phyloP scores from a whole-genome alignment of 1,139 yeast genomes.

The Tardiomyces digboiensis region DNA sequence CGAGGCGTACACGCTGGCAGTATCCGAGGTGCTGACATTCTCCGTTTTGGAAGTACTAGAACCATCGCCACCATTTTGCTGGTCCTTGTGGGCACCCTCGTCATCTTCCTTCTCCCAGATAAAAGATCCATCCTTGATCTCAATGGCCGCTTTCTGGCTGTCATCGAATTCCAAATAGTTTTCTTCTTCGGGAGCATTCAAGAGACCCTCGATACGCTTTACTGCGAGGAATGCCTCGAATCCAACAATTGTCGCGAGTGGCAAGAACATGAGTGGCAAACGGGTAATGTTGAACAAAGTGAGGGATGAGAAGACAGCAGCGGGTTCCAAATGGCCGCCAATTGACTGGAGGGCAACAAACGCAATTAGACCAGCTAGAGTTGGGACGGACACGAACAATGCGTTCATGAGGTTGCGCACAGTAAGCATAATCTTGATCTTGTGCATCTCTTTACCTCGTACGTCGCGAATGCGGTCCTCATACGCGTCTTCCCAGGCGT shows the following conservation, averaged over 20 bases:
- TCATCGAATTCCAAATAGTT: constrained; percentile 25
- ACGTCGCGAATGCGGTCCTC: constrained; percentile 35
- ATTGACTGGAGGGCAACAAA: constrained; percentile 60
- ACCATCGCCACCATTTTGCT: no score
- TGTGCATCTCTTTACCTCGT: constrained; percentile 35
- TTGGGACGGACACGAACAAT: constrained; percentile 52
- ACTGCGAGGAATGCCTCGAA: constrained; percentile 64
- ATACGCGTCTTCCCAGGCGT: constrained; percentile 67
- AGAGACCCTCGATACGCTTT: constrained; percentile 45
- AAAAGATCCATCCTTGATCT: constrained; percentile 45
- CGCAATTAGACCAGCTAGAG: constrained; percentile 60
- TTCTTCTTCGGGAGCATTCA: constrained; percentile 34
- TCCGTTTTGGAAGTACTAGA: no score
- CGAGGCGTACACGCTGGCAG: neutral
- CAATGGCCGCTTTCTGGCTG: constrained; percentile 33
- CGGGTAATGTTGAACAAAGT: constrained; percentile 65
- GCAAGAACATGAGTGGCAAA: constrained; percentile 57
- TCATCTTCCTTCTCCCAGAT: constrained; percentile 48
- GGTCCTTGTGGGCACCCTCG: constrained; percentile 15
- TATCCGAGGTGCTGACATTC: neutral
- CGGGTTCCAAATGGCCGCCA: constrained; percentile 45
- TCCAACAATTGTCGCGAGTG: constrained; percentile 46
- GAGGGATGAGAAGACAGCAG: constrained; percentile 70
- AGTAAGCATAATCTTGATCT: constrained; percentile 23
- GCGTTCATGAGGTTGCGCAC: constrained; percentile 47